Conservation (phyloP, 352 stramenopile genomes). For the Phytophthora rubi region DNA sequence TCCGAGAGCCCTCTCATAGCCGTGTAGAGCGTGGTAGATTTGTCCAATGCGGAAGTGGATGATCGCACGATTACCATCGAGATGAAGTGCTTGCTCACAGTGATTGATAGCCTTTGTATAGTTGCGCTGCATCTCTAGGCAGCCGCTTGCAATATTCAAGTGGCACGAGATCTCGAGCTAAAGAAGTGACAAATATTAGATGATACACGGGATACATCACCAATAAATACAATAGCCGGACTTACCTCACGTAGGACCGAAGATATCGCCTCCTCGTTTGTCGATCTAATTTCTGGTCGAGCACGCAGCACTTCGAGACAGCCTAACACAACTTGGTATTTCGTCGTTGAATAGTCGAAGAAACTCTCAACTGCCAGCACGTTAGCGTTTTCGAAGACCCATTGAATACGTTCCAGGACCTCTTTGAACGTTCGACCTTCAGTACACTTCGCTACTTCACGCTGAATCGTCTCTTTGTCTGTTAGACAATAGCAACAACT, state of each 20-base stretch:
- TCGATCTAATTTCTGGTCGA: slow-evolving; percentile 16
- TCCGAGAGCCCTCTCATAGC: slow-evolving; percentile 56
- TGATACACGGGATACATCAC: neutral
- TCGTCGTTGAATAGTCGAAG: slow-evolving; percentile 63
- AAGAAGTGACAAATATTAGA: slow-evolving; percentile 1
- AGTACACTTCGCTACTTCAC: slow-evolving; percentile 15
- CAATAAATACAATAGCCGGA: neutral
- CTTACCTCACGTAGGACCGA: slow-evolving; percentile 34
- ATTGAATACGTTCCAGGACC: slow-evolving; percentile 42
- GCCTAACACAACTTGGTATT: slow-evolving; percentile 55
- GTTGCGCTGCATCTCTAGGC: slow-evolving; percentile 70
- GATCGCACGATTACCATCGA: slow-evolving; percentile 41
- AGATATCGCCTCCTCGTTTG: slow-evolving; percentile 10
- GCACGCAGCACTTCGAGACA: slow-evolving; percentile 37
- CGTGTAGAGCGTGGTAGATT: slow-evolving; percentile 51
- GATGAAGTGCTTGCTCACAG: slow-evolving; percentile 49
- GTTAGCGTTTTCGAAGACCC: slow-evolving; percentile 56
- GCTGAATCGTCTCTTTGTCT: slow-evolving; percentile 27
- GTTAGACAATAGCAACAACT: neutral
- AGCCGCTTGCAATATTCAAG: slow-evolving; percentile 69
- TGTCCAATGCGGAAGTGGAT: slow-evolving; percentile 62
- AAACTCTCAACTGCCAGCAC: slow-evolving; percentile 73
- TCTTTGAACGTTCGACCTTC: slow-evolving; percentile 15
- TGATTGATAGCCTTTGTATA: slow-evolving; percentile 42
- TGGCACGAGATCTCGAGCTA: slow-evolving; percentile 61